Conservation (phyloP, 2,329 filamentous ascomycete genomes). For the Apiospora pterosperma region DNA sequence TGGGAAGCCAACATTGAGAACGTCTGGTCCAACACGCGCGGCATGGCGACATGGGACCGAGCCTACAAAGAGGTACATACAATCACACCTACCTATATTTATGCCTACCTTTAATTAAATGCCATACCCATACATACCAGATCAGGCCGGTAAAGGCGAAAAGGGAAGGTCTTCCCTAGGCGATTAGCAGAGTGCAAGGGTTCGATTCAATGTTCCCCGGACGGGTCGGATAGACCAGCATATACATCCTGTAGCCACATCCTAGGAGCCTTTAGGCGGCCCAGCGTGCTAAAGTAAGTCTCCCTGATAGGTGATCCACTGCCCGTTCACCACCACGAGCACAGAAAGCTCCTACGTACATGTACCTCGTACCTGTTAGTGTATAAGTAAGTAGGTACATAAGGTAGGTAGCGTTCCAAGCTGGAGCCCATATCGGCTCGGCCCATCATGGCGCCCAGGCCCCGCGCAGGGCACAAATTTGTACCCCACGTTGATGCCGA, state of each 20-base stretch:
- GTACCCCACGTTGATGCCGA: slow-evolving; percentile 1
- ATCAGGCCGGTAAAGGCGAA: neutral
- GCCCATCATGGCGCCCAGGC: slow-evolving; percentile 2
- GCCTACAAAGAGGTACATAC: neutral
- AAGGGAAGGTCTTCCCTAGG: neutral
- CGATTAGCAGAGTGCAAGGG: neutral
- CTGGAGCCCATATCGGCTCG: slow-evolving; percentile 2
- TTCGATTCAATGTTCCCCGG: neutral
- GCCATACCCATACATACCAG: neutral
- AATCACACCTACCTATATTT: too few species aligned
- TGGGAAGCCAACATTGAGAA: neutral
- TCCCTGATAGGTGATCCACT: neutral
- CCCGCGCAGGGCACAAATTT: neutral
- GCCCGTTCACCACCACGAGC: neutral
- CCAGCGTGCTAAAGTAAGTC: neutral
- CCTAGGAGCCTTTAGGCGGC: neutral
- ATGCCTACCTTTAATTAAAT: neutral
- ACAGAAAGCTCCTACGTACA: neutral
- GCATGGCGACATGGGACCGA: slow-evolving; percentile 1
- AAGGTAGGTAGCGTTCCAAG: slow-evolving; percentile 1
- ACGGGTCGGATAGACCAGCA: slow-evolving; percentile 1
- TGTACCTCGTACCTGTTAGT: too few species aligned
- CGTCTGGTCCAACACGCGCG: neutral
- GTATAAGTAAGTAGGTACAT: too few species aligned
- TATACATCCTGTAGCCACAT: neutral